Conservation (phyloP, 805 yeast species). For the Sugiyamaella boreocaroliniensis region DNA sequence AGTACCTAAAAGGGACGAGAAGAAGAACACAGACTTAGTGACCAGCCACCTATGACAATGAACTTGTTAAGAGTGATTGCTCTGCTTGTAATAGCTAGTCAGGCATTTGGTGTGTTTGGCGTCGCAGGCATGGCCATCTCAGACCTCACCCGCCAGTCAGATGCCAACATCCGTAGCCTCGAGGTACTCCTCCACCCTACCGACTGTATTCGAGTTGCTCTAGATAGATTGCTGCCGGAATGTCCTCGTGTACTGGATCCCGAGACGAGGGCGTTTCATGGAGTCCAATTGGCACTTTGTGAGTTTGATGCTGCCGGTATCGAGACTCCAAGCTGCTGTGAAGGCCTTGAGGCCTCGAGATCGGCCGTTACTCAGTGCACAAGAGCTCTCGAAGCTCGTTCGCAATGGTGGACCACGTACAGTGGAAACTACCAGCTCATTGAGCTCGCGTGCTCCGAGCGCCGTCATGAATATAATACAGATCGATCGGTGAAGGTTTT, state of each 20-base stretch:
- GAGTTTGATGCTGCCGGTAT: conserved; percentile 28
- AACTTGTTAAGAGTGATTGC: not conserved
- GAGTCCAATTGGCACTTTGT: conserved; percentile 26
- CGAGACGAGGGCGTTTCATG: conserved; percentile 19
- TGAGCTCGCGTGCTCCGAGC: conserved; percentile 40
- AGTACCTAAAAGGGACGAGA: not conserved
- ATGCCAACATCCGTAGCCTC: not conserved
- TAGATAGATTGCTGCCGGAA: conserved; percentile 21
- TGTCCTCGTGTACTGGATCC: conserved; percentile 19
- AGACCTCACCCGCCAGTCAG: not conserved
- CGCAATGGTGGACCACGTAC: conserved; percentile 68
- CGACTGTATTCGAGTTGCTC: conserved; percentile 23
- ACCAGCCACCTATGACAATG: no score
- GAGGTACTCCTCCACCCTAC: conserved; percentile 14
- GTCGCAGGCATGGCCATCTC: not conserved
- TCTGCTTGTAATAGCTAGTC: not conserved
- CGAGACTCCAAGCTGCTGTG: not conserved
- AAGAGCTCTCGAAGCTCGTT: conserved; percentile 20
- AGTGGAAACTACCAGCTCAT: conserved; percentile 58
- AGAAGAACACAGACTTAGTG: no score
- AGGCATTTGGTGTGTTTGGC: not conserved
- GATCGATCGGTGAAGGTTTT: conserved; percentile 10
- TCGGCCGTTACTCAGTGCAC: conserved; percentile 18
- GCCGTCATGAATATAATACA: conserved; percentile 18
- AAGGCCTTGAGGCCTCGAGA: not conserved